Evolutionary conservation across 768 basidiomycete genomes (phyloP).

Genomic region (Trametes sanguinea): DNA sequence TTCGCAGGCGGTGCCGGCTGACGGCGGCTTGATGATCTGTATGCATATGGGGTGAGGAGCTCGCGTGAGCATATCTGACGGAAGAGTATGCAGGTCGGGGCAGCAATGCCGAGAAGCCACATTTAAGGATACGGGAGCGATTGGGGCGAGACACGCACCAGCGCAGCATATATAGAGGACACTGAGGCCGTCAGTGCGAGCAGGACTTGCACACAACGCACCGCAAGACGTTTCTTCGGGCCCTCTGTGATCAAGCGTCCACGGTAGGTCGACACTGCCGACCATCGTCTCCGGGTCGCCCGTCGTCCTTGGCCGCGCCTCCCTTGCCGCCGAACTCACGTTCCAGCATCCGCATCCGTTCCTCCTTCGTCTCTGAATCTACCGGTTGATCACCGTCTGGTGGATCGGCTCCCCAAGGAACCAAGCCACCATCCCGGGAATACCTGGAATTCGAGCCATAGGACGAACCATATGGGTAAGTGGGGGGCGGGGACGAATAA

Average conservation of each 20-base stretch:
- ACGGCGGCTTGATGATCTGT: constrained; percentile 56
- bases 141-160: constrained; percentile 43
- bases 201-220: constrained; percentile 50
- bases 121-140: neutral
- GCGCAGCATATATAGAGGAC: constrained; percentile 62
- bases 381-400: constrained; percentile 46
- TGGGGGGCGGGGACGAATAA: constrained; percentile 34
- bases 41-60: constrained; percentile 3
- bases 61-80: constrained; percentile 1
- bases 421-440: constrained; percentile 36
- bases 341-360: constrained; percentile 71
- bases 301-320: constrained; percentile 31
- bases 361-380: constrained; percentile 59
- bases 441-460: constrained; percentile 40
- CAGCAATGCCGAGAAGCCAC: neutral
- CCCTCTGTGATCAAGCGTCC: constrained; percentile 64
- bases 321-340: constrained; percentile 57
- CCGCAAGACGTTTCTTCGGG: constrained; percentile 56
- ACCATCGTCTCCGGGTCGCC: constrained; percentile 52
- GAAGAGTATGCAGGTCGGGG: neutral
- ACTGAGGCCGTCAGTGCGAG: constrained; percentile 53
- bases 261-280: constrained; percentile 58
- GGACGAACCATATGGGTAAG: constrained; percentile 26
- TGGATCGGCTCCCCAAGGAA: constrained; percentile 57
- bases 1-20: constrained; percentile 56